Evolutionary conservation across 495 filamentous ascomycete genomes (phyloP).

Genomic region (Venustampulla echinocandica): DNA sequence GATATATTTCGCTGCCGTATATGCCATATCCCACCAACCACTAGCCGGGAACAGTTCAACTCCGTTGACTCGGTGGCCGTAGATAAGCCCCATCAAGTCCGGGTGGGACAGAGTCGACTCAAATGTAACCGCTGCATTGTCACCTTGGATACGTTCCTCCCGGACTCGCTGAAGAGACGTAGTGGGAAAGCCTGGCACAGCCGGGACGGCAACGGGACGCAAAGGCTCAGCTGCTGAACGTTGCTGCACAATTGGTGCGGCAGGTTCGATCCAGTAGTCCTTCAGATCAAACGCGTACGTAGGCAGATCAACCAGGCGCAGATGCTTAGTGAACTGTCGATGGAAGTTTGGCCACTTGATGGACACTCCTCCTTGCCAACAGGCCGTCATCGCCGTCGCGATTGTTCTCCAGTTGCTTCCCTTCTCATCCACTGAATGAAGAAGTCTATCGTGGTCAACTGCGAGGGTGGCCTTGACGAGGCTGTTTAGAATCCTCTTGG

Average conservation of each 20-base stretch:
- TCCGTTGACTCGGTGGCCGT: slow-evolving; percentile 61
- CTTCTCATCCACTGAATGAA: slow-evolving; percentile 38
- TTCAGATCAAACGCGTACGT: slow-evolving; percentile 69
- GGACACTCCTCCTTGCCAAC: slow-evolving; percentile 57
- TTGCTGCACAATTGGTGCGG: too few species aligned
- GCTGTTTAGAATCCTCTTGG: slow-evolving; percentile 55
- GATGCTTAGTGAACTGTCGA: slow-evolving; percentile 50
- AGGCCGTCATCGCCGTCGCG: slow-evolving; percentile 43
- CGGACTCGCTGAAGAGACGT: too few species aligned
- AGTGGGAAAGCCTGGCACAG: too few species aligned
- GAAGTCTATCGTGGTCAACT: slow-evolving; percentile 29
- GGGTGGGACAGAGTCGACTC: slow-evolving; percentile 54
- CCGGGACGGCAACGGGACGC: too few species aligned
- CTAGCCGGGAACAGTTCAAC: slow-evolving; percentile 39
- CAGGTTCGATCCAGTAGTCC: slow-evolving; percentile 78
- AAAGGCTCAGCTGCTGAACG: too few species aligned
- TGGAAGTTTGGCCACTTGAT: slow-evolving; percentile 73
- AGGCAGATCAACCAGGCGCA: slow-evolving; percentile 57
- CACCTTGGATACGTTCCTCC: too few species aligned
- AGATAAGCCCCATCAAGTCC: slow-evolving; percentile 48
- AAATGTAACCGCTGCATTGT: slow-evolving; percentile 51
- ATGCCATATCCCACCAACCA: slow-evolving; percentile 65
- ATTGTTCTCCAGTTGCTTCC: slow-evolving; percentile 60
- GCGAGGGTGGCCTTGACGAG: slow-evolving; percentile 60
- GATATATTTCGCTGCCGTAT: slow-evolving; percentile 51